Conservation (phyloP, 2,329 filamentous ascomycete species). For the Fusarium sarcochroum region DNA sequence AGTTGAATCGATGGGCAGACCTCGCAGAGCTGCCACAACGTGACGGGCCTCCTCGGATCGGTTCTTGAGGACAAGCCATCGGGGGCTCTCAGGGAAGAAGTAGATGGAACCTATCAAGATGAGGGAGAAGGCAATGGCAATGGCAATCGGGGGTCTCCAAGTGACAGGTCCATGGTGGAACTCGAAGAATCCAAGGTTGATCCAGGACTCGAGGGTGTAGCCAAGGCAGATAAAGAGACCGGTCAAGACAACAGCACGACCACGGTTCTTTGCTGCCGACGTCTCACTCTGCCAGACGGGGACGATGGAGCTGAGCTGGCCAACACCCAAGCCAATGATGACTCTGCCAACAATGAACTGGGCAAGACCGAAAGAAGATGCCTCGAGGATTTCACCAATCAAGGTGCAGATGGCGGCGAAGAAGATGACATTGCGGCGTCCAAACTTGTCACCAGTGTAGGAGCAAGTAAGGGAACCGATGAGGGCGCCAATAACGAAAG, state of each 20-base stretch:
- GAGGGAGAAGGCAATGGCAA: conserved; percentile 52
- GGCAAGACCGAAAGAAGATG: conserved; percentile 59
- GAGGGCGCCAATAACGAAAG: conserved; percentile 71
- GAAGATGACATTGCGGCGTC: conserved; percentile 69
- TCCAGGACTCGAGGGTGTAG: conserved; percentile 60
- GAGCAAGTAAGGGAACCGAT: conserved; percentile 60
- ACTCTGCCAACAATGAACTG: conserved; percentile 61
- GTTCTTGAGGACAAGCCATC: conserved; percentile 55
- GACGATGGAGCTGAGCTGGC: conserved; percentile 64
- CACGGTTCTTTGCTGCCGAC: conserved; percentile 65
- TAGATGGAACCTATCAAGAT: conserved; percentile 54
- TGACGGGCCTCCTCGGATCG: conserved; percentile 50
- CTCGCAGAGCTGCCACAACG: conserved; percentile 57
- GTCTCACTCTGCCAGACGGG: conserved; percentile 70
- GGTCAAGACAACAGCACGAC: conserved; percentile 61
- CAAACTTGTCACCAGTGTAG: conserved; percentile 69
- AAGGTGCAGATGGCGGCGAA: conserved; percentile 65
- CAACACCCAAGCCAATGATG: conserved; percentile 67
- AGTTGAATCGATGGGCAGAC: conserved; percentile 54
- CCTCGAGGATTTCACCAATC: conserved; percentile 69
- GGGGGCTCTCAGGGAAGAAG: conserved; percentile 54
- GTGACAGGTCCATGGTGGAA: conserved; percentile 43
- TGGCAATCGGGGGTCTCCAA: conserved; percentile 58
- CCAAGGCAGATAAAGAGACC: conserved; percentile 64
- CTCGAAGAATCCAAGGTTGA: conserved; percentile 60